Evolutionary conservation across 345 rosid genomes (phyloP).

Genomic region (Eutrema heterophyllum): DNA sequence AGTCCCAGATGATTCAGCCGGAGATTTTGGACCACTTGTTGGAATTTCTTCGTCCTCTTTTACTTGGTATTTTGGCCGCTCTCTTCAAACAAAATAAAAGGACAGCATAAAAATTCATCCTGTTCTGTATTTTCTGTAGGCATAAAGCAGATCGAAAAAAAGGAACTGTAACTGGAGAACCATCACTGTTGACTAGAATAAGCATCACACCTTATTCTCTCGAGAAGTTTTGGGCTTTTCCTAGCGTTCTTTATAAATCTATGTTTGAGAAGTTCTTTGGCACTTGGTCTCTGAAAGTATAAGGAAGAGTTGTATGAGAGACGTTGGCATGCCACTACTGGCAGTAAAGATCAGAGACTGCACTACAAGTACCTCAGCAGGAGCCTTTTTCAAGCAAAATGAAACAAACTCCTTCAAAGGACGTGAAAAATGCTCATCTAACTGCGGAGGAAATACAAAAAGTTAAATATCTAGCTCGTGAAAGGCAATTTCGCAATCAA

Average conservation of each 20-base stretch:
- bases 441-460: conserved; percentile 48
- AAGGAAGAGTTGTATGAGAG: conserved; percentile 20
- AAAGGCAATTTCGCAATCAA: conserved; percentile 5
- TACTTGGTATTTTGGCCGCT: conserved; percentile 78
- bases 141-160: conserved; percentile 3
- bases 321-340: conserved; percentile 6
- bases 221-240: conserved; percentile 85
- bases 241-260: conserved; percentile 82
- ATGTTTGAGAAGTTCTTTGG: conserved; percentile 91
- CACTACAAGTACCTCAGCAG: conserved; percentile 70
- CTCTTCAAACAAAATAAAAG: conserved; percentile 46
- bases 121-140: not conserved
- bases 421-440: conserved; percentile 99
- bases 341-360: conserved; percentile 6
- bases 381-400: conserved; percentile 82
- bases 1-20: conserved; percentile 60
- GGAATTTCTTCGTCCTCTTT: conserved; percentile 62
- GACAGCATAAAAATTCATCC: not conserved
- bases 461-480: conserved; percentile 17
- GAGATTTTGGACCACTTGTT: conserved; percentile 40
- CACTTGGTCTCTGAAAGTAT: conserved; percentile 81
- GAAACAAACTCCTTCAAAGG: conserved; percentile 96
- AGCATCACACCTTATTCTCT: conserved; percentile 80
- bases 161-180: not conserved
- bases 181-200: conserved; percentile 2